Conservation (phyloP, 2,329 filamentous ascomycete genomes). For the Camillea tinctor region DNA sequence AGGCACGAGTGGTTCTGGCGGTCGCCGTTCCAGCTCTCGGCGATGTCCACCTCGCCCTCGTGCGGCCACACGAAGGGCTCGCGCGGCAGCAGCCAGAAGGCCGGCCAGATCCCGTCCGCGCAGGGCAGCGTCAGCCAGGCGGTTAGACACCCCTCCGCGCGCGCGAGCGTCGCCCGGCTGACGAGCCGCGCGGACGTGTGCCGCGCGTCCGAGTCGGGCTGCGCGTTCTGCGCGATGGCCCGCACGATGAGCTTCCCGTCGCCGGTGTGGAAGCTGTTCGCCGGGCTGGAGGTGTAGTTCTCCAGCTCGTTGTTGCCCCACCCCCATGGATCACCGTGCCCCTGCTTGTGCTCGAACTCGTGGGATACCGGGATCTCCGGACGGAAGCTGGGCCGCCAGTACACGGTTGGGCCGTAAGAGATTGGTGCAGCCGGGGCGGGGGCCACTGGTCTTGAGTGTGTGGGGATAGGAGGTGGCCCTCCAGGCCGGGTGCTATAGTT, state of each 20-base stretch:
- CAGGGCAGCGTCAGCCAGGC: slow-evolving; percentile 52
- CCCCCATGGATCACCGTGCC: slow-evolving; percentile 52
- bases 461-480: slow-evolving; percentile 21
- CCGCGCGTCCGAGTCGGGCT: slow-evolving; percentile 38
- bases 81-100: slow-evolving; percentile 58
- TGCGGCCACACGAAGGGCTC: slow-evolving; percentile 59
- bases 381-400: slow-evolving; percentile 54
- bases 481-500: slow-evolving; percentile 19
- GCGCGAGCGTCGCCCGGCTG: slow-evolving; percentile 48
- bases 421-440: slow-evolving; percentile 1
- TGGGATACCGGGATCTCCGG: slow-evolving; percentile 44
- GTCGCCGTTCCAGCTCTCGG: slow-evolving; percentile 61
- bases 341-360: slow-evolving; percentile 55
- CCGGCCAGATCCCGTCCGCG: slow-evolving; percentile 59
- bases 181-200: slow-evolving; percentile 58
- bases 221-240: slow-evolving; percentile 41
- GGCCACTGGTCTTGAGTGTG: slow-evolving; percentile 14
- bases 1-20: slow-evolving; percentile 54
- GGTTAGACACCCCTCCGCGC: slow-evolving; percentile 51
- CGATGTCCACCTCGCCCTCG: slow-evolving; percentile 60
- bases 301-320: slow-evolving; percentile 63
- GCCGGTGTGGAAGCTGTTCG: slow-evolving; percentile 55
- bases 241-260: slow-evolving; percentile 52
- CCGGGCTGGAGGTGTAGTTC: slow-evolving; percentile 49
- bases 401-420: slow-evolving; percentile 27